Percentiles rank a stretch among this genome's conserved stretches.
Conservation (phyloP, 129 eudicot genomes). For the Helianthus tuberosus region DNA sequence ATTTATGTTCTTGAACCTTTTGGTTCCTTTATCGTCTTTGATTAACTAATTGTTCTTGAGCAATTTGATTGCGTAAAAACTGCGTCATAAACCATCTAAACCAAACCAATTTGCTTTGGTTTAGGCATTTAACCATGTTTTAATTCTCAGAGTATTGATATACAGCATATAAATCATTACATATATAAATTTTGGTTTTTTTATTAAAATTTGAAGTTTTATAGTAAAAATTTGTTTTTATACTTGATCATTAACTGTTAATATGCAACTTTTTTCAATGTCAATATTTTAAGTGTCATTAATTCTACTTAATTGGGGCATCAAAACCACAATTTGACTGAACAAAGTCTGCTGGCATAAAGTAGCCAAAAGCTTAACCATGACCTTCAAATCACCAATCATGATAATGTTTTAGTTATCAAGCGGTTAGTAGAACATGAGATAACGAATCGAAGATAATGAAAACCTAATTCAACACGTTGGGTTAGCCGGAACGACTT, state of each 20-base stretch:
- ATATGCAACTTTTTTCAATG: background rate
- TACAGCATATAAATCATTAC: too few species aligned
- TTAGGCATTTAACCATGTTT: too few species aligned
- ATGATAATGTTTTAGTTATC: constrained; percentile 15
- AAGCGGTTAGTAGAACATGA: background rate
- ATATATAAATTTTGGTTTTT: too few species aligned
- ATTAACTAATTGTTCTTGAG: too few species aligned
- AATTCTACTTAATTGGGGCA: background rate
- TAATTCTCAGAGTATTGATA: too few species aligned
- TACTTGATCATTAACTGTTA: background rate
- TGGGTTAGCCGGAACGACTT: constrained; percentile 2
- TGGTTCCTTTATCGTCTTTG: too few species aligned
- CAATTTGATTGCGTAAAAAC: too few species aligned
- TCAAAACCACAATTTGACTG: constrained; percentile 1
- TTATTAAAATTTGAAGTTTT: too few species aligned
- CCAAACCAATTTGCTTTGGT: too few species aligned
- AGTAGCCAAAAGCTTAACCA: background rate
- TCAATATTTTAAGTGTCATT: background rate
- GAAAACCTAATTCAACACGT: constrained; percentile 4
- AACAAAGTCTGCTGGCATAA: background rate
- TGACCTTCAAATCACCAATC: constrained; percentile 1
- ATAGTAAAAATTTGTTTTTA: background rate
- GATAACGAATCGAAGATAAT: constrained; percentile 8
- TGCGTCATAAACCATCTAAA: too few species aligned
- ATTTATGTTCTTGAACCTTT: too few species aligned